Base-by-base conservation (phyloP, 2,329 filamentous ascomycete species). In the Ophiostoma pallidulum region DNA sequence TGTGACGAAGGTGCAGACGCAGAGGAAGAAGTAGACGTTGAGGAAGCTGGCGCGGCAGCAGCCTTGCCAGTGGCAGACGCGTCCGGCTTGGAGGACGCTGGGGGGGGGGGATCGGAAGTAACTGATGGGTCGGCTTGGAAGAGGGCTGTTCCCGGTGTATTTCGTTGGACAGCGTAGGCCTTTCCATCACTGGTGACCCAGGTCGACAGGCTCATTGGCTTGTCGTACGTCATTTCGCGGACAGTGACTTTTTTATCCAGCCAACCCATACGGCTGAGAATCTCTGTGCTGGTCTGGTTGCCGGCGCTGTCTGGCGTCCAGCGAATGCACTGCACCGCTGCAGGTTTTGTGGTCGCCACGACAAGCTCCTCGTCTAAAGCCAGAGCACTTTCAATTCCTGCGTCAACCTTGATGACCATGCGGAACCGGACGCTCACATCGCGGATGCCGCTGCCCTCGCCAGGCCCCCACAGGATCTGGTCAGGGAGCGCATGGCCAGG, bases 361-460 rank as follows among this genome's bases (percentile, higher is more conserved):
- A 97, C 74, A 35, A 98, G 71, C 64, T 97, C 92, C 48, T 95
- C 87, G 55, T 97, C 92, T 19, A 97, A 74, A 3, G 92, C 91
- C 47, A 97, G 69, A 10, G 86, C 88, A 58, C 82, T 86, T 56
- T 82, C 82, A 57, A 98, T 96, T 3, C 92, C 92, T 3, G 92
- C 92, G 65, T 98, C 92, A 16, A 98, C 88, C 62, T 94, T 94
- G 60, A 98, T 97, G 13, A 95, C 91, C 86, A 96, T 95, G 49
- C 91, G 80, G 65, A 98, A 98, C 10, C 88, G 84, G 41, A 98
- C 75, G 58, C 84, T 94, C 48, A 94, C 80, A 65, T 98, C 92
- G 45, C 80, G 78, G 43, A 95, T 82, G 4, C 87, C 87, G 41
- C 76, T 76, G 9, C 86, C 86, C 63, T 96, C 92, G 29, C 90